Evolutionary conservation across 208 protist genomes (phyloP), one percentile per base, ranked within the genome.

Genomic region (Borovskyia barvae): DNA sequence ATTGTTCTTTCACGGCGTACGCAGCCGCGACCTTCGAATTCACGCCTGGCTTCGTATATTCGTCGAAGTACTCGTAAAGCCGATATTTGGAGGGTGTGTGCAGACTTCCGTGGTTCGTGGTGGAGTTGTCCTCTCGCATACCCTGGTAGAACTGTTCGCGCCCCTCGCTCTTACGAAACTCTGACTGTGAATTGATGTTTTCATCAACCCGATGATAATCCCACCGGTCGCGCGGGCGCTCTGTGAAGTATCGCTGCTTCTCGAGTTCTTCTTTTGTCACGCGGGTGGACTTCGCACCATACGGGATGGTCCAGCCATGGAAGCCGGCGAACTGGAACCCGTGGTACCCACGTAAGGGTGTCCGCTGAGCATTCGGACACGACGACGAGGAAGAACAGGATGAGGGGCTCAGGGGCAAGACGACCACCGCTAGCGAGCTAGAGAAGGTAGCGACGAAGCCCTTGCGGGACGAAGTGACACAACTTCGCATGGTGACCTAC

Each of bases 51-150:
- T 90, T 85, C 50, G 82, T 92, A 65, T 94, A 94, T 69, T 91
- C 84, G 55, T 94, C 88, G 70, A 94, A 94, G 72, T 94, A 82
- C 52, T 94, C 85, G 71, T 94, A 87, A 32, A 94, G 57, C 30
- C 84, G 84, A 62, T 94, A 92, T 32, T 92, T 75, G 59, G 67
- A 71, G 7, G 88, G 88, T 14, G 82, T 90, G 70, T 94, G 84
- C 29, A 90, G 59, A 32, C 75, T 79, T 9, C 79, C 88, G 62
- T 87, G 74, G 15, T 80, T 39, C 11, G 57, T 78, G 0, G 80
- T 87, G 12, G 76, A 82, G 66, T 88, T 88, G 49, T 94, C 88
- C 71, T 90, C 80, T 41, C 88, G 79, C 59, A 73, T 66, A 24
- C 88, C 88, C 48, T 91, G 66, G 33, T 75, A 82, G 55, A 94